phyloP scores from a whole-genome alignment of 148 eudicot genomes.

The Rheum nobile region DNA sequence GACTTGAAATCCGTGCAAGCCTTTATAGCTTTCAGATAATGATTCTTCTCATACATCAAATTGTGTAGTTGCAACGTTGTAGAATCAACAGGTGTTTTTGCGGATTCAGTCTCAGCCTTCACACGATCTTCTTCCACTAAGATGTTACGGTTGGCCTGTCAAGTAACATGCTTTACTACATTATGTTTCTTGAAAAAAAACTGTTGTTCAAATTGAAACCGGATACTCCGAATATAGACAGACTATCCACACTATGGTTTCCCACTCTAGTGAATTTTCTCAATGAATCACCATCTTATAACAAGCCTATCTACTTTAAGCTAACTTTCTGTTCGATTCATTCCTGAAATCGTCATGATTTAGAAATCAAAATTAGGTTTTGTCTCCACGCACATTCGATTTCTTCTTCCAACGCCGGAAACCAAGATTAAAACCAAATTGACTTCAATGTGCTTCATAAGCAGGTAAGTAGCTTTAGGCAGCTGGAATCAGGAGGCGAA shows the following conservation, averaged over 20 bases:
- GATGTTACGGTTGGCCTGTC: constrained; percentile 80
- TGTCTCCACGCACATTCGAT: not conserved
- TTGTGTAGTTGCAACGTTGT: constrained; percentile 91
- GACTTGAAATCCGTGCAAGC: constrained; percentile 97
- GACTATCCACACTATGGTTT: not conserved
- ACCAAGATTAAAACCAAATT: not conserved
- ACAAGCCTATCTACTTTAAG: not conserved
- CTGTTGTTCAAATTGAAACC: not conserved
- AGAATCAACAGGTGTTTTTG: constrained; percentile 88
- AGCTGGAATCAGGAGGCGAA: not conserved
- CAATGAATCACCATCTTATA: not conserved
- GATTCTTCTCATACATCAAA: constrained; percentile 94
- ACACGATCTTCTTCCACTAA: constrained; percentile 84
- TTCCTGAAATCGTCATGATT: not conserved
- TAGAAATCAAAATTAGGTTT: not conserved
- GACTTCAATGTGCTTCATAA: not conserved
- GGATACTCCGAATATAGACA: not conserved
- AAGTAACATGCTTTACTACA: constrained; percentile 13
- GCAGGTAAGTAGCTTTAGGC: not conserved
- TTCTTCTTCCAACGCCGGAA: not conserved
- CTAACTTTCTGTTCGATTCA: not conserved
- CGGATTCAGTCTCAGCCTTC: constrained; percentile 79
- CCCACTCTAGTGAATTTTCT: not conserved
- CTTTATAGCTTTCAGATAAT: constrained; percentile 89
- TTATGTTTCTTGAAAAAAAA: constrained; percentile 5